phyloP scores from a whole-genome alignment of 2,329 filamentous ascomycete genomes.

The Ceratocystis colombiana region DNA sequence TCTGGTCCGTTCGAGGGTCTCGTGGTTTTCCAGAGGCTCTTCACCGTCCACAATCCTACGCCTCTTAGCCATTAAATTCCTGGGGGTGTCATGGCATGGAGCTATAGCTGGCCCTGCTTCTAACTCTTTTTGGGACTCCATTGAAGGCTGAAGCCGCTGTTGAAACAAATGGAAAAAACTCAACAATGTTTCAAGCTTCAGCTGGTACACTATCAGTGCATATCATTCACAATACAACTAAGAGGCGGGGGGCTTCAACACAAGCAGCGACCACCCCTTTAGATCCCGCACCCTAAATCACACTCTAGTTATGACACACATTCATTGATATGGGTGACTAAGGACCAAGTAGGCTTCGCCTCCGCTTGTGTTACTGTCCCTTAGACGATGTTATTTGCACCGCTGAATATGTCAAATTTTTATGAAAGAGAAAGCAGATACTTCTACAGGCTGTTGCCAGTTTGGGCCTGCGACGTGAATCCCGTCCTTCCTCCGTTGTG shows the following conservation, averaged over 20 bases:
- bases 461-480: slow-evolving; percentile 4
- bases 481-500: not conserved
- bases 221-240: not conserved
- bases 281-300: not conserved
- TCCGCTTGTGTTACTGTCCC: not conserved
- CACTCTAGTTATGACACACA: not conserved
- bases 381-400: not conserved
- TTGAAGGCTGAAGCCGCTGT: not conserved
- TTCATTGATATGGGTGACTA: not conserved
- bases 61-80: not conserved
- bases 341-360: not conserved
- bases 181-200: not conserved
- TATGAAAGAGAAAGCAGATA: too few species aligned
- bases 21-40: not conserved
- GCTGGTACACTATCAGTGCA: not conserved
- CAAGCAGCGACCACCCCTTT: not conserved
- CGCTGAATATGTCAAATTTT: not conserved
- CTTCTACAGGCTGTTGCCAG: not conserved
- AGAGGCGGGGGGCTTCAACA: not conserved
- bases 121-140: not conserved
- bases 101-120: not conserved
- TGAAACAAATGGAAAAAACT: not conserved
- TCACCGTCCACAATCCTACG: not conserved
- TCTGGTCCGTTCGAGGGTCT: not conserved
- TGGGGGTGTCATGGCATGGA: slow-evolving; percentile 4